Evolutionary conservation across 2,329 filamentous ascomycete genomes (phyloP).

Genomic region (Epicoccum nigrum): DNA sequence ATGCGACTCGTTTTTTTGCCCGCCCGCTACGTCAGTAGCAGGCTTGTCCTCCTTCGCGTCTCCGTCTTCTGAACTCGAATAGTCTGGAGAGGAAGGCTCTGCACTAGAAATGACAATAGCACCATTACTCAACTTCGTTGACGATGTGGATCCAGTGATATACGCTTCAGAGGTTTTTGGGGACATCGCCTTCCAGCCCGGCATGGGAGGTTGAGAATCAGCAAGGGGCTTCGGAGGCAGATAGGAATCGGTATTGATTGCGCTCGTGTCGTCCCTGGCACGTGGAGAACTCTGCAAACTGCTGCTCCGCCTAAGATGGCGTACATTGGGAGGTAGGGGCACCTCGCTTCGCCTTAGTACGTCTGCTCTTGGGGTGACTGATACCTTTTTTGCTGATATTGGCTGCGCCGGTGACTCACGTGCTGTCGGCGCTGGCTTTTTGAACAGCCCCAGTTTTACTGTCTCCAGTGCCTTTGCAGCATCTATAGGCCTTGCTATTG

Average conservation of each 20-base stretch:
- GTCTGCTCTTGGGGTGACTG: neutral
- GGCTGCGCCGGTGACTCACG: neutral
- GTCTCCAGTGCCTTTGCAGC: too few species aligned
- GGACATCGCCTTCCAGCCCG: neutral
- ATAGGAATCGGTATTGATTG: neutral
- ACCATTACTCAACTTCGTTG: neutral
- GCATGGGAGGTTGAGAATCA: neutral
- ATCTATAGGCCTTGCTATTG: too few species aligned
- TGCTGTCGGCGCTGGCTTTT: slow-evolving; percentile 8
- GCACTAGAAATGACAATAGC: slow-evolving; percentile 16
- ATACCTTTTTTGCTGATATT: neutral
- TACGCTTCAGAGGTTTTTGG: neutral
- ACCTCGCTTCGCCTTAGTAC: slow-evolving; percentile 8
- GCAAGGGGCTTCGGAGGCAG: neutral
- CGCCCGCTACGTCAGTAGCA: too few species aligned
- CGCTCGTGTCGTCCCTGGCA: neutral
- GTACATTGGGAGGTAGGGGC: slow-evolving; percentile 3
- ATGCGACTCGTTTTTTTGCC: too few species aligned
- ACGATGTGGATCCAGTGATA: too few species aligned
- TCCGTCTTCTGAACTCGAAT: slow-evolving; percentile 11
- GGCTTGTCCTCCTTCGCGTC: neutral
- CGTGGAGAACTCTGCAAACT: slow-evolving; percentile 1
- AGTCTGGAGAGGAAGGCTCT: slow-evolving; percentile 8
- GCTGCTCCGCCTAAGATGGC: slow-evolving; percentile 1
- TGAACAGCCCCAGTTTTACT: neutral